Evolutionary conservation across 129 eudicot species (phyloP).

Genomic region (Pseudognaphalium luteoalbum): DNA sequence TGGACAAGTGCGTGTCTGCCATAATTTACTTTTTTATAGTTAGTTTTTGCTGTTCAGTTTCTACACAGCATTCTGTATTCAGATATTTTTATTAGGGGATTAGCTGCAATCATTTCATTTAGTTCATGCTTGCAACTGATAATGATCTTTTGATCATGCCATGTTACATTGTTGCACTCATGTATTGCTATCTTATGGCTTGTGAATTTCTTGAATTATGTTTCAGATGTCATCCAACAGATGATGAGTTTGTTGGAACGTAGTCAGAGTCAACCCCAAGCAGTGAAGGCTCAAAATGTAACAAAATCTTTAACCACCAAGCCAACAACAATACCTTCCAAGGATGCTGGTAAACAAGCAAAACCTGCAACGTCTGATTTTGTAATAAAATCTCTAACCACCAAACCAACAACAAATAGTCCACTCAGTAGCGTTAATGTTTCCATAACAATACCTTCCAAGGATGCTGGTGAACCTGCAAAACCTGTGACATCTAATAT

Average conservation of each 20-base stretch:
- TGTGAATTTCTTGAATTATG: constrained; percentile 13
- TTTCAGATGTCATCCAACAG: constrained; percentile 64
- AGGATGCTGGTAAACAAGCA: constrained; percentile 8
- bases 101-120: not conserved
- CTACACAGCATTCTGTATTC: not conserved
- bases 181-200: constrained; percentile 1
- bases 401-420: constrained; percentile 24
- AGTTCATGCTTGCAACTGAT: not conserved
- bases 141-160: not conserved
- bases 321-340: constrained; percentile 12
- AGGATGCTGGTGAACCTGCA: not conserved
- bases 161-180: not conserved
- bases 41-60: not conserved
- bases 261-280: constrained; percentile 31
- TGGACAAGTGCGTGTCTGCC: not conserved
- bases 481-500: constrained; percentile 25
- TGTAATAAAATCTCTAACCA: constrained; percentile 8
- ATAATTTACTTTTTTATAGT: not conserved
- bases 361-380: constrained; percentile 26
- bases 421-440: constrained; percentile 13
- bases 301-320: constrained; percentile 33
- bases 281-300: constrained; percentile 17
- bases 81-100: not conserved
- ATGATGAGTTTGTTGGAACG: constrained; percentile 49
- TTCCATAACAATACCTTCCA: not conserved